Base-by-base conservation (phyloP, 306 rosid species). In the Ceratonia siliqua region DNA sequence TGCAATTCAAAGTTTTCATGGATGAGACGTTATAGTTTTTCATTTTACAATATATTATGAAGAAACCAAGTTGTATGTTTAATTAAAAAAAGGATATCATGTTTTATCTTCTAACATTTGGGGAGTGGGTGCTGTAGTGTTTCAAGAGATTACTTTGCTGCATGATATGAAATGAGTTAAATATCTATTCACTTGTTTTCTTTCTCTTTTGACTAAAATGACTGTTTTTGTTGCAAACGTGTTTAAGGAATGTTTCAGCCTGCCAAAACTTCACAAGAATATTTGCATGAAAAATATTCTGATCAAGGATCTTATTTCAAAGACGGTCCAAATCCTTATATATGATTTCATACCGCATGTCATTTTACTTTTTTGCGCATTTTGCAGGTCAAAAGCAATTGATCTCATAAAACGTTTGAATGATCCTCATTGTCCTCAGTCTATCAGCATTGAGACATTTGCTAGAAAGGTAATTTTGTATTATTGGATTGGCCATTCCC, bases 321-420 rank as follows among this genome's bases (percentile, higher is more conserved):
- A 49, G 27, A 62, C 39, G 67, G 45, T 49, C 20, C 24, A 32
- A 67, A 27, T 83, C 67, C 77, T 53, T 77, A 33, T 35, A 43
- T 41, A 73, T 39, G 49, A 11, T 73, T 80, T 43, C 24, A 46
- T 18, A 30, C 21, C 57, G 10, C 70, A 48, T 30, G 6, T 46
- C 49, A 62, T 41, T 63, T 69, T 80, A 63, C 78, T 73, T 57
- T 59, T 74, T 70, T 74, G 36, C 41, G 11, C 65, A 68, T 82
- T 81, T 43, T 90, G 84, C 84, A 94, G 98, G 70, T 79, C 87
- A 73, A 94, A 91, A 84, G 88, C 96, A 20, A 59, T 22, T 21
- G 96, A 88, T 21, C 84, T 94, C 50, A 48, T 76, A 58, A 84
- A 85, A 78, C 82, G 89, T 81, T 77, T 94, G 61, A 81, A 74